These are phyloP conservation scores for Fusarium euwallaceae DNA, from an alignment of 2,329 filamentous ascomycete species.

Conservation along the genomic window DNA sequence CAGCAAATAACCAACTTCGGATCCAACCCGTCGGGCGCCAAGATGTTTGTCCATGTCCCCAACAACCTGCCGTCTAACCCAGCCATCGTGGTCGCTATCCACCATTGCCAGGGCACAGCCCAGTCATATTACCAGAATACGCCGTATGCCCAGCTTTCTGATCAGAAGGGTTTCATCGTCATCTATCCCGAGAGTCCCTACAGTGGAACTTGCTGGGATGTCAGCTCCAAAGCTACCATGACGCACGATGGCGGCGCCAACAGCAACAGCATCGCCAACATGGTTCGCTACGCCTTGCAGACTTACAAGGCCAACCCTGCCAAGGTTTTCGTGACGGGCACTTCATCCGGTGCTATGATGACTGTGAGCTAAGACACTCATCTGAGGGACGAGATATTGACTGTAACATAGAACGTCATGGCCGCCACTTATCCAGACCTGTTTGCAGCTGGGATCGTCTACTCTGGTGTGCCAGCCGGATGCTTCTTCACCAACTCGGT, in stretches of 20 bases:
- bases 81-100: background rate
- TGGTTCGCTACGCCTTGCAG: background rate
- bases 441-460: background rate
- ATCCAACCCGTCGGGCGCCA: background rate
- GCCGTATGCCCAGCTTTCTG: background rate
- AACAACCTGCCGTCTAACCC: background rate
- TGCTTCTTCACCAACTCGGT: background rate
- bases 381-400: background rate
- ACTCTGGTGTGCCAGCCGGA: background rate
- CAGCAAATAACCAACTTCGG: background rate
- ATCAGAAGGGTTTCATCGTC: background rate
- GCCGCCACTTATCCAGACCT: background rate
- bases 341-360: background rate
- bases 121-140: background rate
- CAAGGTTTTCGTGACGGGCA: background rate
- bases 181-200: background rate
- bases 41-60: background rate
- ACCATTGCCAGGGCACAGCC: background rate
- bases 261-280: background rate
- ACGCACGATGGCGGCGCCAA: background rate
- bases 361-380: background rate
- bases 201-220: background rate
- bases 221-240: background rate
- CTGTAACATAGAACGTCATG: background rate
- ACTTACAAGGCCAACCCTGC: background rate